Evolutionary conservation across 2,329 filamentous ascomycete species (phyloP).

Genomic region (Colletotrichum camelliae): DNA sequence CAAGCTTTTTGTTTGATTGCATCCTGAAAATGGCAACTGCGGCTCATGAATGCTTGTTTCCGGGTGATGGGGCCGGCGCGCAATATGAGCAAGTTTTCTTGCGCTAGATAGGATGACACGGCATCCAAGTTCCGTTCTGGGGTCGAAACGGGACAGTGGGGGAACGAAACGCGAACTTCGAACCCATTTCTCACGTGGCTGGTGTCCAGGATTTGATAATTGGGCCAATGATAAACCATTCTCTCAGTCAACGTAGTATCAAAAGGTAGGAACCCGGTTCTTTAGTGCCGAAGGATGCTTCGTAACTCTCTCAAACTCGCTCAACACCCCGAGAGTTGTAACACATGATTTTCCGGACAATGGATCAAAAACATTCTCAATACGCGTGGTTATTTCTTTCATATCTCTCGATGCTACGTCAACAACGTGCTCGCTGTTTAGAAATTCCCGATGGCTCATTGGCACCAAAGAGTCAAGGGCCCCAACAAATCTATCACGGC

Average conservation of each 20-base stretch:
- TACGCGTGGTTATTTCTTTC: not conserved
- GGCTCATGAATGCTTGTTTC: not conserved
- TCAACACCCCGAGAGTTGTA: not conserved
- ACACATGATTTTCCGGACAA: not conserved
- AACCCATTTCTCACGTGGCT: not conserved
- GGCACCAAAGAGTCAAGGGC: not conserved
- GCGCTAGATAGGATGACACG: not conserved
- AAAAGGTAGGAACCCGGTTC: not conserved
- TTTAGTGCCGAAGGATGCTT: not conserved
- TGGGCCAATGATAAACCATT: not conserved
- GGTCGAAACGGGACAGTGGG: not conserved
- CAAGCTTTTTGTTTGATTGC: not conserved
- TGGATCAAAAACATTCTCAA: not conserved
- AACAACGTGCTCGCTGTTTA: not conserved
- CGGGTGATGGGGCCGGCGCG: not conserved
- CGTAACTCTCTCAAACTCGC: conserved; percentile 11
- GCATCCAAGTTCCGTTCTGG: not conserved
- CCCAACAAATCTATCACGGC: not conserved
- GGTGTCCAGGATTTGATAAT: not conserved
- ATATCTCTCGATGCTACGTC: not conserved
- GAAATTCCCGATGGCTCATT: not conserved
- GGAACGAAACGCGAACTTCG: not conserved
- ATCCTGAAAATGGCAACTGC: not conserved
- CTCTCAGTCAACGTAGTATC: not conserved
- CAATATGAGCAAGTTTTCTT: conserved; percentile 10